These are phyloP conservation scores for Flaveria trinervia DNA, from an alignment of 129 eudicot species.

Conservation along the genomic window DNA sequence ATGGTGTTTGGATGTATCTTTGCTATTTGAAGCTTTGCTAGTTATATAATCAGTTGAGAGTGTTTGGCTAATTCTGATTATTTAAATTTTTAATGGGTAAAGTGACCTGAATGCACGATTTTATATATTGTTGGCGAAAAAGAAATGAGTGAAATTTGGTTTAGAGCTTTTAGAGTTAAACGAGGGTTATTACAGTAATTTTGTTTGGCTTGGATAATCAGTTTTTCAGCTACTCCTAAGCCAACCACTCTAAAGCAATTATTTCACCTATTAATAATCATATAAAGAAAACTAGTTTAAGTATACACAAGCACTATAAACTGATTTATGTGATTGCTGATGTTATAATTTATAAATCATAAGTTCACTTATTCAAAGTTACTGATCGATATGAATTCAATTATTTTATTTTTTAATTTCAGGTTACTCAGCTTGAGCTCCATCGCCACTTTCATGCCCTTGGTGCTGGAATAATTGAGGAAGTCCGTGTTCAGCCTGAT, in stretches of 20 bases:
- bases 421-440: constrained; percentile 89
- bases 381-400: constrained; percentile 6
- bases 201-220: background rate
- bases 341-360: background rate
- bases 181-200: background rate
- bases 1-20: background rate
- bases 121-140: background rate
- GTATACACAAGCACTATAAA: background rate
- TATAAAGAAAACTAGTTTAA: background rate
- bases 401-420: constrained; percentile 11
- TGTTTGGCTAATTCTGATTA: background rate
- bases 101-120: background rate
- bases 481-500: constrained; percentile 94
- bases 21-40: background rate
- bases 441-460: constrained; percentile 91
- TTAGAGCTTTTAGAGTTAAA: background rate
- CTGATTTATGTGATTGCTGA: background rate
- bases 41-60: background rate
- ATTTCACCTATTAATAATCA: background rate
- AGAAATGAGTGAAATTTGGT: background rate
- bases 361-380: constrained; percentile 1
- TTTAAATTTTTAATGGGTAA: background rate
- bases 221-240: background rate
- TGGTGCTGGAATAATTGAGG: constrained; percentile 91
- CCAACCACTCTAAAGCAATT: background rate